Evolutionary conservation across 352 stramenopile species (phyloP), one percentile per base, ranked within the genome.

Genomic region (Globisporangium irregulare): DNA sequence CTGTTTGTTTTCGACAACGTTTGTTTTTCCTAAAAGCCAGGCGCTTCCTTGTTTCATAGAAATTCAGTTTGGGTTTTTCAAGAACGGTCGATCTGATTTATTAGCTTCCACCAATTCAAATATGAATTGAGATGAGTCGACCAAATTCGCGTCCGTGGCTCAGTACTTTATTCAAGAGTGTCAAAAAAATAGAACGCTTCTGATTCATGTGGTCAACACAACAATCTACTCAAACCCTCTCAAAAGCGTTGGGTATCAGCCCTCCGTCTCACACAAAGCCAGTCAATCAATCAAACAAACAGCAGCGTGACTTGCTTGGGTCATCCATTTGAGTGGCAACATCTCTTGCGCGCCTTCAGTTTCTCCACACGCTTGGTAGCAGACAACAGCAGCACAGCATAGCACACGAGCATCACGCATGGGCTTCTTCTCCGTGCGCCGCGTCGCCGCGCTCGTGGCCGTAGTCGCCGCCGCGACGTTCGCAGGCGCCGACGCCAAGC

Each of bases 401-500:
- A 32, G 29, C 29, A 32, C 29, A 32, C 29, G 29, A 32, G 29
- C 29, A 32, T 32, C 4, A 32, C 29, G 29, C 25, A 64, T 64
- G 59, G 38, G 59, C 59, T 46, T 50, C 59, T 46, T 50, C 46
- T 32, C 48, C 29, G 25, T 24, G 43, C 27, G 29, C 25, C 14
- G 61, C 29, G 22, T 29, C 34, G 29, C 36, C 9, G 61, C 46
- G 14, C 61, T 66, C 29, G 48, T 51, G 4, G 10, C 38, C 10
- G 61, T 5, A 27, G 48, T 41, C 20, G 25, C 41, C 15, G 20
- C 38, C 58, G 36, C 32, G 24, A 46, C 59, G 20, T 36, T 58
- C 22, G 24, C 36, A 24, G 24, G n/a, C 24, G 34, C 25, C 34
- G 57, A 63, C 25, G 59, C 59, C 25, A 65, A 57, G 59, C 59